These are phyloP conservation scores for Spiromastix sp. DNA, from an alignment of 2,329 filamentous ascomycete species.

Conservation along the genomic window DNA sequence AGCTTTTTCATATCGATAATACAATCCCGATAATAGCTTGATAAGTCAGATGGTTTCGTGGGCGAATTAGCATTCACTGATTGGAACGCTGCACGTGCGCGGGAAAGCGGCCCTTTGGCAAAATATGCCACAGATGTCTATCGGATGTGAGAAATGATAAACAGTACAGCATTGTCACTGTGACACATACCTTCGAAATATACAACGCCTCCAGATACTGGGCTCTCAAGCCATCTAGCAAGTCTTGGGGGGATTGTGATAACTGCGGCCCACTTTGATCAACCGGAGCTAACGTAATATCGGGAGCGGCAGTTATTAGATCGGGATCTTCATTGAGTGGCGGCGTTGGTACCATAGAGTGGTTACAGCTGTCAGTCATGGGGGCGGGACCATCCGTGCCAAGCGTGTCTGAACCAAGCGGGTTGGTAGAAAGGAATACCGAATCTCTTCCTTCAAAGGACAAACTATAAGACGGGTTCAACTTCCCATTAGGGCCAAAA, in stretches of 20 bases:
- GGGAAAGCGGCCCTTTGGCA: slow-evolving; percentile 39
- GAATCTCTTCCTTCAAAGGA: not conserved
- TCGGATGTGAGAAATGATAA: slow-evolving; percentile 9
- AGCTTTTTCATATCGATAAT: slow-evolving; percentile 36
- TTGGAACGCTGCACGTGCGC: slow-evolving; percentile 33
- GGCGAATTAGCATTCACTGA: slow-evolving; percentile 15
- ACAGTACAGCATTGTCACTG: too few species aligned
- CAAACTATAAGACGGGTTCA: not conserved
- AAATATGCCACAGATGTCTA: slow-evolving; percentile 42
- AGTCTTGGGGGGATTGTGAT: slow-evolving; percentile 23
- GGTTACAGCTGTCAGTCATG: too few species aligned
- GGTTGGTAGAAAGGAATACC: too few species aligned
- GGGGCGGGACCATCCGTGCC: too few species aligned
- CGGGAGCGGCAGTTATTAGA: not conserved
- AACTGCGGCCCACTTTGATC: slow-evolving; percentile 10
- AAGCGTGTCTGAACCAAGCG: too few species aligned
- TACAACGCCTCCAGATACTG: slow-evolving; percentile 36
- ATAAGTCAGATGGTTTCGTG: slow-evolving; percentile 19
- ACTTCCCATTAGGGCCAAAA: slow-evolving; percentile 16
- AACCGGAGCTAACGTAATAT: not conserved
- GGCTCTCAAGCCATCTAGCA: slow-evolving; percentile 25
- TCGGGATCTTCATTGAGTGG: too few species aligned
- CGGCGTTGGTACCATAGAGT: too few species aligned
- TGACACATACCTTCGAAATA: slow-evolving; percentile 28
- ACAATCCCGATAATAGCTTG: slow-evolving; percentile 31